Conservation (phyloP, 2,329 filamentous ascomycete genomes). For the Colletotrichum godetiae region DNA sequence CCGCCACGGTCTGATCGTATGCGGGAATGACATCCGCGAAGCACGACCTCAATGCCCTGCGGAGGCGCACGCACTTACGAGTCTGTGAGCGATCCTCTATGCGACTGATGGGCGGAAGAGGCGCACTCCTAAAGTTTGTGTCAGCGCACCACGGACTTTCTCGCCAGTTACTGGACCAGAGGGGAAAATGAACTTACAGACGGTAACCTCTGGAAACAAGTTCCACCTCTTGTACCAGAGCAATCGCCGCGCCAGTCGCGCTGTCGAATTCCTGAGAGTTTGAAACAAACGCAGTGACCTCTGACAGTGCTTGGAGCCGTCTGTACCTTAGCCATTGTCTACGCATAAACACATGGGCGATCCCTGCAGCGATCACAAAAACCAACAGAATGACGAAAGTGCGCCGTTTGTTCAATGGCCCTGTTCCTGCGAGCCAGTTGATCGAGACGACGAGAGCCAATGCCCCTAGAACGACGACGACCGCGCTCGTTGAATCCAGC, state of each 20-base stretch:
- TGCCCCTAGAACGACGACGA: constrained; percentile 72
- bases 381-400: constrained; percentile 58
- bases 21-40: constrained; percentile 77
- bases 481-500: constrained; percentile 54
- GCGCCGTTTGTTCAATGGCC: constrained; percentile 67
- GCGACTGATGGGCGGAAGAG: constrained; percentile 90
- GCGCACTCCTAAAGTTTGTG: constrained; percentile 73
- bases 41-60: constrained; percentile 77
- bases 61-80: constrained; percentile 82
- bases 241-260: constrained; percentile 78
- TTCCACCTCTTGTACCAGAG: constrained; percentile 94
- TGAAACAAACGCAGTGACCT: constrained; percentile 75
- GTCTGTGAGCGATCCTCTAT: constrained; percentile 86
- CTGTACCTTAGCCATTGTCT: constrained; percentile 86
- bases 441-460: constrained; percentile 77
- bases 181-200: constrained; percentile 65
- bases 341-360: constrained; percentile 78
- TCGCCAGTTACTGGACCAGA: not conserved
- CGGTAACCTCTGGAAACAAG: constrained; percentile 91
- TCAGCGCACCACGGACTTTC: constrained; percentile 22
- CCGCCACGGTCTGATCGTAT: constrained; percentile 76
- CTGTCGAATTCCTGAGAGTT: constrained; percentile 86
- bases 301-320: constrained; percentile 77
- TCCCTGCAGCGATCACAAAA: constrained; percentile 63
- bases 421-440: constrained; percentile 73